Evolutionary conservation across 805 yeast genomes (phyloP), one percentile per base, ranked within the genome.

Genomic region (Metschnikowia arizonensis): DNA sequence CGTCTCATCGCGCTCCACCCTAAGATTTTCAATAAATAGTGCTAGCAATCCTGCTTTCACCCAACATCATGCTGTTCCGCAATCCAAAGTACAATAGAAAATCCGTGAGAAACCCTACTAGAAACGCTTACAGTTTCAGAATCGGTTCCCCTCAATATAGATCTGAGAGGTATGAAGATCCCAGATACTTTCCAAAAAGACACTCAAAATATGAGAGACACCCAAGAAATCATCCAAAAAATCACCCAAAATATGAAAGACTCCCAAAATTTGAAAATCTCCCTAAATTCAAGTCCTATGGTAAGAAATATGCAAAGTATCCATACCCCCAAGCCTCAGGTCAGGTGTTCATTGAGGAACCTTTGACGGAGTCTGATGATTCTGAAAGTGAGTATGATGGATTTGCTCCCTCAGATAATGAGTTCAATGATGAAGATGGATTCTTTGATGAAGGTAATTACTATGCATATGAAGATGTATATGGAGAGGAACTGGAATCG

Each of bases 261-360:
- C n/a, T n/a, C n/a, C 9, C 33, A 4, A 30, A 19, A 12, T 17
- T 21, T 21, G 24, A 21, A 12, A 15, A 32, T n/a, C n/a, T n/a
- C 40, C 18, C 23, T 19, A 50, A 46, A 44, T 19, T 39, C 34
- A 15, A 30, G 32, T 29, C 35, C 10, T 18, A 43, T 24, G 47
- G 52, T 37, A 31, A 25, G 21, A 57, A 55, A 32, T 67, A 66
- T 54, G 58, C 69, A 52, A 61, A 58, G 25, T 63, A 67, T 51
- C 62, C 56, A 49, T 63, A 66, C 45, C 57, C 59, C 33, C 71
- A 67, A 50, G 72, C 70, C 9, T 53, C 65, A 8, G 58, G 61
- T 12, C 55, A 60, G 28, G 57, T 67, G n/a, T 69, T 57, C 47
- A 70, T 71, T 28, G 76, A 71, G 59, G 76, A 71, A 53, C 75